Percentiles rank a stretch among this genome's conserved stretches.
Conservation (phyloP, 805 yeast genomes). For the Starmerella apis region DNA sequence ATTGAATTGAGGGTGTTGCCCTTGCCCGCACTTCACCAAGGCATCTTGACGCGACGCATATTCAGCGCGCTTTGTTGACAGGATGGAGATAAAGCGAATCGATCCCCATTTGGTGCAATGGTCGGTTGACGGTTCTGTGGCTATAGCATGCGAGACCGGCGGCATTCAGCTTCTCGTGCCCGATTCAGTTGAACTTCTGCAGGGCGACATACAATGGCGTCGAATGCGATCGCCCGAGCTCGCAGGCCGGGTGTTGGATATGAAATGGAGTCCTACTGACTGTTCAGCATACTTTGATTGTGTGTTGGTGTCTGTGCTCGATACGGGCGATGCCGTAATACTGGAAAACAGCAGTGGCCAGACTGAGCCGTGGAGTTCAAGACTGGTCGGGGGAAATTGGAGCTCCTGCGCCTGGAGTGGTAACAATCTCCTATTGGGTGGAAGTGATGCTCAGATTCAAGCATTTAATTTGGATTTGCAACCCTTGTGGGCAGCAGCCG, state of each 20-base stretch:
- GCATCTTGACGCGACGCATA: background rate
- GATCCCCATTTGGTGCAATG: conserved; percentile 19
- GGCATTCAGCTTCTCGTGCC: conserved; percentile 11
- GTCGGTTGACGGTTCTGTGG: conserved; percentile 18
- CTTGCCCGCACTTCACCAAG: background rate
- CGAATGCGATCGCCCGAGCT: conserved; percentile 9
- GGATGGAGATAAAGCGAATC: conserved; percentile 18
- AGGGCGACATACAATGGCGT: conserved; percentile 3
- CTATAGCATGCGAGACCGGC: conserved; percentile 15
- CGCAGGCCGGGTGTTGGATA: conserved; percentile 11
- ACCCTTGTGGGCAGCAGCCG: background rate
- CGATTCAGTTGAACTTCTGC: conserved; percentile 10
- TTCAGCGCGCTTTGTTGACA: background rate
- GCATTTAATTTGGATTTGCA: background rate
- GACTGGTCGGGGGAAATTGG: background rate
- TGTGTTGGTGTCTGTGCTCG: conserved; percentile 9
- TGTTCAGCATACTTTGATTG: background rate
- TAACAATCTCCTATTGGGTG: background rate
- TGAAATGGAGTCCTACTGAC: conserved; percentile 16
- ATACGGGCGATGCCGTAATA: conserved; percentile 8
- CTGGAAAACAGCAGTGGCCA: conserved; percentile 6
- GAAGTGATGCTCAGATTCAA: background rate
- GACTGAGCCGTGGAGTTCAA: background rate
- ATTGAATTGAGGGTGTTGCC: too few relatives aligned
- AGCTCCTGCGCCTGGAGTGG: conserved; percentile 10